Evolutionary conservation across 176 grass and related monocot species (phyloP).

Genomic region (Eremochloa ophiuroides): DNA sequence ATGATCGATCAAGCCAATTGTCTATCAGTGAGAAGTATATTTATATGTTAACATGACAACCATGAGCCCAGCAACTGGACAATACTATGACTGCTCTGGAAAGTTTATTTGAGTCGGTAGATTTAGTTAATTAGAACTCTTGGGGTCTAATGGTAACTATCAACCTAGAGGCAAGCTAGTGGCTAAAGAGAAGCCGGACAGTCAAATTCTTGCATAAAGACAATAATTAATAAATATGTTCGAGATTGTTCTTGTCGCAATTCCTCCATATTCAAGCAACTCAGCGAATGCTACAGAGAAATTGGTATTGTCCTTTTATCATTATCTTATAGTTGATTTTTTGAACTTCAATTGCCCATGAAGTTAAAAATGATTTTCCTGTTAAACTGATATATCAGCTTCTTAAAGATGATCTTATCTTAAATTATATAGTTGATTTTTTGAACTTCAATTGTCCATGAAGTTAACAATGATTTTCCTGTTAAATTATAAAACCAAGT

Average conservation of each 20-base stretch:
- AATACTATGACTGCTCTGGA: background rate
- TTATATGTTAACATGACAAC: background rate
- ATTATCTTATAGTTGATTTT: no score
- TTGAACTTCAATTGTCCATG: background rate
- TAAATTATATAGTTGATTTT: background rate
- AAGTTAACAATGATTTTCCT: background rate
- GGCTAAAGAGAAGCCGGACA: background rate
- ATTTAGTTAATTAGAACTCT: background rate
- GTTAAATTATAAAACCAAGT: background rate
- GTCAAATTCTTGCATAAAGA: background rate
- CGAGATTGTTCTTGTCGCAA: background rate
- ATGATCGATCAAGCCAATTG: background rate
- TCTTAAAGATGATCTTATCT: background rate
- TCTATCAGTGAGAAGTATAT: background rate
- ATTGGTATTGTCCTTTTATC: background rate
- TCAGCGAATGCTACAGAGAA: background rate
- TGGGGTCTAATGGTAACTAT: background rate
- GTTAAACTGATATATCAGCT: background rate
- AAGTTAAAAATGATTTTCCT: no score
- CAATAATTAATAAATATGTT: background rate
- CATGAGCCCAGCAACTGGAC: background rate
- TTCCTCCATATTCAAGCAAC: background rate
- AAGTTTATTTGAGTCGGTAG: background rate
- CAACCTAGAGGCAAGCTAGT: background rate
- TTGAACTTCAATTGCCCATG: no score